Evolutionary conservation across 805 yeast genomes (phyloP).

Genomic region (Kazachstania bromeliacearum): DNA sequence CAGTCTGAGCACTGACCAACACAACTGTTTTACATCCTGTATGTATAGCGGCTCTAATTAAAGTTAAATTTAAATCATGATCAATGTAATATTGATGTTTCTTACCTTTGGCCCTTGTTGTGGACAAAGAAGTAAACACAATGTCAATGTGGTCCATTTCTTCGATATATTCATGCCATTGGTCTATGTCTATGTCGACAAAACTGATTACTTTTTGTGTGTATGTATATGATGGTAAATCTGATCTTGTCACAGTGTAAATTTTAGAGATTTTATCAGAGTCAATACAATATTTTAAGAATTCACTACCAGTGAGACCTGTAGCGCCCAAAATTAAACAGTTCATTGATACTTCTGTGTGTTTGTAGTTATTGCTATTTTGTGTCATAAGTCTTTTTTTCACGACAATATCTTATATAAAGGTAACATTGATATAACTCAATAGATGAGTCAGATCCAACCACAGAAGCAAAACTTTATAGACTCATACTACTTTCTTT

Average conservation of each 20-base stretch:
- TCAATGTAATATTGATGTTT: slow-evolving; percentile 64
- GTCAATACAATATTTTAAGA: slow-evolving; percentile 38
- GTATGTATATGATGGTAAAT: slow-evolving; percentile 29
- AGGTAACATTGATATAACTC: no score
- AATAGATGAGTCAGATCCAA: no score
- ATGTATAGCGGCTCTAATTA: slow-evolving; percentile 62
- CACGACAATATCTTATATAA: no score
- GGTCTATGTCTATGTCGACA: slow-evolving; percentile 36
- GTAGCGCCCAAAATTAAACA: slow-evolving; percentile 63
- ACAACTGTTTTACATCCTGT: slow-evolving; percentile 61
- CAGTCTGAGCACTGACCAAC: slow-evolving; percentile 58
- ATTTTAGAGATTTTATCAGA: slow-evolving; percentile 33
- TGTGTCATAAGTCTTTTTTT: no score
- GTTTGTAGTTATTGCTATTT: neutral
- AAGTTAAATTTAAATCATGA: slow-evolving; percentile 54
- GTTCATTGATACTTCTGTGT: slow-evolving; percentile 9
- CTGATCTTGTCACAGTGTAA: slow-evolving; percentile 40
- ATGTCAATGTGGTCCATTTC: slow-evolving; percentile 28
- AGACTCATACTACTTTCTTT: no score
- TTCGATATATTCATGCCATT: slow-evolving; percentile 41
- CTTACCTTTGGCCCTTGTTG: slow-evolving; percentile 59
- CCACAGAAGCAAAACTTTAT: no score
- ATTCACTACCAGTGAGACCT: slow-evolving; percentile 60
- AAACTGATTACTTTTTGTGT: slow-evolving; percentile 30
- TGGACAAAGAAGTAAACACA: slow-evolving; percentile 62